Conservation (phyloP, 441 rosid genomes). For the Raphanus hybrid region DNA sequence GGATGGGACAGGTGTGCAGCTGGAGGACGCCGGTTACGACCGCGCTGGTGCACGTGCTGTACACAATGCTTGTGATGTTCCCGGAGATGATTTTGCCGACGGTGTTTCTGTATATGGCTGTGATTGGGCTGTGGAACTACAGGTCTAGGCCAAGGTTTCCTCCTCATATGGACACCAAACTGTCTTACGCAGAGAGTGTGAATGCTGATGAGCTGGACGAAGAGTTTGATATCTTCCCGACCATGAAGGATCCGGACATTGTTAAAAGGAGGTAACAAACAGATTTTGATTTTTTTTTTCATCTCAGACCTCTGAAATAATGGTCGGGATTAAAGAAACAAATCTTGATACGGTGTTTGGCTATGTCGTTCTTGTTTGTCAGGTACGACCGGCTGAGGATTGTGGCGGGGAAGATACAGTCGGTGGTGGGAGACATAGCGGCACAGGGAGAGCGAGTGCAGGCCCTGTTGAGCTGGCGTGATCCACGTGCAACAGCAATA, state of each 20-base stretch:
- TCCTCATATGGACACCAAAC: conserved; percentile 84
- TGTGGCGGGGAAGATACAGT: conserved; percentile 81
- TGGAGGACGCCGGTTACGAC: conserved; percentile 89
- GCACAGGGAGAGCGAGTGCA: conserved; percentile 87
- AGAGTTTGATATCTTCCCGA: conserved; percentile 86
- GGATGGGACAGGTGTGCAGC: conserved; percentile 81
- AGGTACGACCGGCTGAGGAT: conserved; percentile 85
- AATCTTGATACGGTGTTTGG: background rate
- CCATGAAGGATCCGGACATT: conserved; percentile 51
- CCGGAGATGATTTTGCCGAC: conserved; percentile 93
- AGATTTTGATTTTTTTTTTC: background rate
- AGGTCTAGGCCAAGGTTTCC: conserved; percentile 70
- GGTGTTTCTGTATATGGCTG: conserved; percentile 82
- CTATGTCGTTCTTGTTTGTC: conserved; percentile 1
- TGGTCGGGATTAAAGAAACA: background rate
- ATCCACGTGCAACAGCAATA: conserved; percentile 86
- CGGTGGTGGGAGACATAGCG: conserved; percentile 87
- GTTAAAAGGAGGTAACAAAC: conserved; percentile 60
- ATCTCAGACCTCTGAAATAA: no score
- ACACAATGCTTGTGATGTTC: conserved; percentile 72
- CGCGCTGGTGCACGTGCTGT: conserved; percentile 71
- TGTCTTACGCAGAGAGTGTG: conserved; percentile 69
- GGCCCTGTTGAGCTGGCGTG: conserved; percentile 84
- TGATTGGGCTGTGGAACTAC: conserved; percentile 86
- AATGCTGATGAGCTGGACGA: conserved; percentile 86